phyloP scores from a whole-genome alignment of 768 basidiomycete species.

The Pholiota molesta region DNA sequence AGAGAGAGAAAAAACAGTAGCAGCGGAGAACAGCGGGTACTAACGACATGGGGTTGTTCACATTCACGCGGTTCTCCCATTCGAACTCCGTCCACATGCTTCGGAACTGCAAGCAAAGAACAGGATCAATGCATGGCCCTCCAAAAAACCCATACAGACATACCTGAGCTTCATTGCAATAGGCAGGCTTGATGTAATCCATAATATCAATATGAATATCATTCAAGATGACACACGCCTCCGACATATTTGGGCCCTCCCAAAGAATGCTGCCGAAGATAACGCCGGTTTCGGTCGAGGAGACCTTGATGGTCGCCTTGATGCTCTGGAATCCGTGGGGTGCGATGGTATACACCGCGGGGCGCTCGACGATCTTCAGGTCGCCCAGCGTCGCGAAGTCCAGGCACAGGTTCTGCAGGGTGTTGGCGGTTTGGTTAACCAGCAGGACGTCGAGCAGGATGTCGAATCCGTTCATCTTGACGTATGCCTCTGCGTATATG shows the following conservation, averaged over 20 bases:
- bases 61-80: constrained; percentile 99
- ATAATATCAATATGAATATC: constrained; percentile 99
- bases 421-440: constrained; percentile 94
- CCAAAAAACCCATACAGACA: constrained; percentile 22
- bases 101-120: constrained; percentile 64
- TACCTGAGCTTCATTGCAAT: constrained; percentile 94
- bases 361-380: constrained; percentile 96
- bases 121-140: not conserved
- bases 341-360: constrained; percentile 88
- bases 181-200: constrained; percentile 97
- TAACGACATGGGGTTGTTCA: constrained; percentile 80
- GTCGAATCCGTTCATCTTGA: constrained; percentile 97
- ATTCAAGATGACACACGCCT: constrained; percentile 91
- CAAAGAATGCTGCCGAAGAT: constrained; percentile 98
- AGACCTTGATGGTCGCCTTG: constrained; percentile 98
- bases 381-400: constrained; percentile 98
- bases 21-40: constrained; percentile 30
- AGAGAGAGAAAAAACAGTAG: not conserved
- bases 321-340: constrained; percentile 98
- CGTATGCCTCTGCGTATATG: constrained; percentile 96
- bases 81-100: constrained; percentile 99
- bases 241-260: constrained; percentile 87
- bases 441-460: constrained; percentile 94
- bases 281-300: constrained; percentile 97
- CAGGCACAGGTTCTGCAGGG: constrained; percentile 93